phyloP scores from a whole-genome alignment of 129 eudicot species.

The Flaveria sonorensis region DNA sequence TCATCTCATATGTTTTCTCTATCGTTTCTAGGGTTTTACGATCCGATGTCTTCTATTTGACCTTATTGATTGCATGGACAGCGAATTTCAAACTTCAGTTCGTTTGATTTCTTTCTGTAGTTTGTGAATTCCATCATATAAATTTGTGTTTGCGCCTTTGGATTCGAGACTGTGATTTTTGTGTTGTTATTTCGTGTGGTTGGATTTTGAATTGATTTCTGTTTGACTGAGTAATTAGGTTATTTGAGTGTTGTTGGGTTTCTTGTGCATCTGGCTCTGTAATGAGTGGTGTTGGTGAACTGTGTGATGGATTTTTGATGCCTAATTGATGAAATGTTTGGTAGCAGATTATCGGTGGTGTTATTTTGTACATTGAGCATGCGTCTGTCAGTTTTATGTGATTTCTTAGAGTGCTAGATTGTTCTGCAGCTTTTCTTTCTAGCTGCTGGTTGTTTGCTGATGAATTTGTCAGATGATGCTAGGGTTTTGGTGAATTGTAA shows the following conservation, averaged over 20 bases:
- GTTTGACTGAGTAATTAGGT: conserved; percentile 10
- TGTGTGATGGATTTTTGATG: neutral
- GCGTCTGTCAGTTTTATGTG: neutral
- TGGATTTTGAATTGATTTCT: neutral
- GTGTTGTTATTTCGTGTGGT: conserved; percentile 9
- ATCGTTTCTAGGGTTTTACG: conserved; percentile 42
- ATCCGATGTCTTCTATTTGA: neutral
- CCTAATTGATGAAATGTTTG: neutral
- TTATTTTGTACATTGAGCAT: neutral
- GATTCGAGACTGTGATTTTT: conserved; percentile 1
- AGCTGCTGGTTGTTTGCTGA: conserved; percentile 7
- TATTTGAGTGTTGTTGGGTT: neutral
- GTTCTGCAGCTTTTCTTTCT: neutral
- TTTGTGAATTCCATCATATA: conserved; percentile 17
- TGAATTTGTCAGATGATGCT: neutral
- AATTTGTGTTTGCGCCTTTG: conserved; percentile 6
- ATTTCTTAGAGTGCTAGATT: neutral
- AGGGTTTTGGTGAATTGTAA: neutral
- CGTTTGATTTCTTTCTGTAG: neutral
- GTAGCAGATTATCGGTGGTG: neutral
- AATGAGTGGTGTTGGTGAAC: too few relatives aligned
- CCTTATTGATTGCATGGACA: conserved; percentile 27
- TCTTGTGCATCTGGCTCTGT: neutral
- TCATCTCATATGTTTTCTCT: neutral
- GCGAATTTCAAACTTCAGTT: conserved; percentile 15